Base-by-base conservation (phyloP, 441 rosid genomes). In the Codiaeum variegatum region DNA sequence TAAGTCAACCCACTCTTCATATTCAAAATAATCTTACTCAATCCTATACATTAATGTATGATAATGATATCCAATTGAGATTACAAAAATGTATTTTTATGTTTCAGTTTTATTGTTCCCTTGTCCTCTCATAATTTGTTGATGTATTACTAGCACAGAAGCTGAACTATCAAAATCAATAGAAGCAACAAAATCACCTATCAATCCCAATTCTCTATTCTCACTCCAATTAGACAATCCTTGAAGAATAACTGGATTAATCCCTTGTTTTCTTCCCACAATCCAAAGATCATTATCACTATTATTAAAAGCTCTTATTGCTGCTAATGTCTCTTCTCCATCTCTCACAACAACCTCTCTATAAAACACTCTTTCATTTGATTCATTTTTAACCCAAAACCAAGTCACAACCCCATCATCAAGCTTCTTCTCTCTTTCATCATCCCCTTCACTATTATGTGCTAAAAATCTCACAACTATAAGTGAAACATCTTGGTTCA, bases 371-470 rank as follows among this genome's bases (percentile, higher is more conserved):
- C 90, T 73, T 8, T 79, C 74, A 9, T 90, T 90, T 12, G 69
- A 11, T 66, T 87, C 97, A 55, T 90, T 91, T 68, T 84, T 88
- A 59, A 86, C 89, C 97, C 92, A 86, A 29, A 94, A 92, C 86
- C 88, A 88, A 1, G 92, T 87, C 23, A 90, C 89, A 36, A 84
- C 78, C 18, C 97, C 93, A 74, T 92, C 95, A 61, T 91, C 93
- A 12, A 91, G 84, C 76, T 88, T 94, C 82, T 85, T 87, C 82
- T 91, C 96, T 72, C 82, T 76, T 71, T 82, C 90, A 19, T 86
- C 75, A 10, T 90, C 91, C 32, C 91, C 90, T 77, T 80, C 84
- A 15, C 77, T 73, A 75, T 90, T 84, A 9, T 49, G 13, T 3
- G 93, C 59, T 3, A 91, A 78, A 79, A 91, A 91, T 49, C 92